phyloP scores from a whole-genome alignment of 192 early-diverging fungal genomes.

The Linnemannia exigua region DNA sequence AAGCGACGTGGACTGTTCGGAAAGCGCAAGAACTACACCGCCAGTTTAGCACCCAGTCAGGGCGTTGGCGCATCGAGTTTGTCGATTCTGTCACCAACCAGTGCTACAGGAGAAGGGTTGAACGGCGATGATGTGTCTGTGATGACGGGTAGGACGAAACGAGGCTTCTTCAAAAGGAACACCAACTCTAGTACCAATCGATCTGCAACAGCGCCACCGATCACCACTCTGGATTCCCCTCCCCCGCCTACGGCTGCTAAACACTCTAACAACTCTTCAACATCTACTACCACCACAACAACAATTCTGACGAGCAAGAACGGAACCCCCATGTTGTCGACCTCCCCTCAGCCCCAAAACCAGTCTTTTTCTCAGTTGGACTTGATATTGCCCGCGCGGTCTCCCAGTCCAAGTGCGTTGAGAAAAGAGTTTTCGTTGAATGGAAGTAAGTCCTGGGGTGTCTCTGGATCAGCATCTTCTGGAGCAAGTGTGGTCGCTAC shows the following conservation, averaged over 20 bases:
- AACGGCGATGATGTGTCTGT: conserved; percentile 7
- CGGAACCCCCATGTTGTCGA: background rate
- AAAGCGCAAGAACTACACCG: conserved; percentile 12
- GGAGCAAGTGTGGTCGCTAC: background rate
- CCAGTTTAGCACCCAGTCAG: background rate
- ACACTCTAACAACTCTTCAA: background rate
- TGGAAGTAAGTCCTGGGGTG: background rate
- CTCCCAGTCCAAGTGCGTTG: conserved; percentile 28
- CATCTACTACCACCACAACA: background rate
- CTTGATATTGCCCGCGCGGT: conserved; percentile 18
- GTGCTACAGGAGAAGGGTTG: conserved; percentile 6
- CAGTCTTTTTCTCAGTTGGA: conserved; percentile 28
- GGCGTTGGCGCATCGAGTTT: background rate
- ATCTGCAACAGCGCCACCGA: conserved; percentile 15
- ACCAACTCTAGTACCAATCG: background rate
- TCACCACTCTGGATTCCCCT: background rate
- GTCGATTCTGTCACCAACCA: background rate
- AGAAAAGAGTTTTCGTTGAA: conserved; percentile 4
- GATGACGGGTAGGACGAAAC: conserved; percentile 14
- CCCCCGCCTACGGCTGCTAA: background rate
- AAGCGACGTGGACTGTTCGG: conserved; percentile 44
- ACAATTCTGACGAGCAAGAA: background rate
- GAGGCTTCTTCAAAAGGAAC: conserved; percentile 42
- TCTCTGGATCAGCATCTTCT: background rate
- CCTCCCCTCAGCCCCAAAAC: background rate